Conservation (phyloP, 164 flowering plant genomes). For the Vitis cinerea region DNA sequence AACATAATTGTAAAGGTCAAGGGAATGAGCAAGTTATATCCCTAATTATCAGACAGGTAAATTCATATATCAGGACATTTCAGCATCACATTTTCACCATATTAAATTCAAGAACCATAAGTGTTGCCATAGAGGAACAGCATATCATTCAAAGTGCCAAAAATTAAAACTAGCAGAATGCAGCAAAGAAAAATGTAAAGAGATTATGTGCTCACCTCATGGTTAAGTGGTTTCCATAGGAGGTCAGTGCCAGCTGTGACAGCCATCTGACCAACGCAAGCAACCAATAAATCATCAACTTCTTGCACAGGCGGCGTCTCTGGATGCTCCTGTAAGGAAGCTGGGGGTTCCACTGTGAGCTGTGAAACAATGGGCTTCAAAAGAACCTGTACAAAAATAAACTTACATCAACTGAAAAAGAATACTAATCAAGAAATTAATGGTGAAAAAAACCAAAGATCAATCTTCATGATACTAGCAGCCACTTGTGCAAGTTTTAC, state of each 20-base stretch:
- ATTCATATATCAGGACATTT: too few relatives aligned
- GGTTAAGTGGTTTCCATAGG: slow-evolving; percentile 86
- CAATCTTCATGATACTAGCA: too few relatives aligned
- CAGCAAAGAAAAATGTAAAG: background rate
- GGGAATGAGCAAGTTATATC: too few relatives aligned
- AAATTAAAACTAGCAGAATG: too few relatives aligned
- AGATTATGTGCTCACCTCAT: slow-evolving; percentile 53
- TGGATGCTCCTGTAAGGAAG: slow-evolving; percentile 38
- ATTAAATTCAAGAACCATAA: too few relatives aligned
- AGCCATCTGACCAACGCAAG: slow-evolving; percentile 94
- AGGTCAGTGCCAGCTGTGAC: slow-evolving; percentile 80
- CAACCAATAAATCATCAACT: slow-evolving; percentile 73
- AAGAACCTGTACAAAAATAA: slow-evolving; percentile 45
- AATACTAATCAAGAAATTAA: slow-evolving; percentile 1
- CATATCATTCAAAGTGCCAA: too few relatives aligned
- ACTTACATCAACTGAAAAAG: slow-evolving; percentile 3
- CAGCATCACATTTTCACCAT: too few relatives aligned
- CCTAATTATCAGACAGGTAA: too few relatives aligned
- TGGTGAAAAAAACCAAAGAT: background rate
- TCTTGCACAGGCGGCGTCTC: slow-evolving; percentile 58
- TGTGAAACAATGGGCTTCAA: slow-evolving; percentile 88
- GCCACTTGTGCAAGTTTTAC: too few relatives aligned
- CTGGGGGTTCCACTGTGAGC: slow-evolving; percentile 66
- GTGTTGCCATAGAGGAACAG: too few relatives aligned
- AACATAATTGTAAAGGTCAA: too few relatives aligned